Evolutionary conservation across 2,329 filamentous ascomycete genomes (phyloP).

Genomic region (Ophiostoma ulmi): DNA sequence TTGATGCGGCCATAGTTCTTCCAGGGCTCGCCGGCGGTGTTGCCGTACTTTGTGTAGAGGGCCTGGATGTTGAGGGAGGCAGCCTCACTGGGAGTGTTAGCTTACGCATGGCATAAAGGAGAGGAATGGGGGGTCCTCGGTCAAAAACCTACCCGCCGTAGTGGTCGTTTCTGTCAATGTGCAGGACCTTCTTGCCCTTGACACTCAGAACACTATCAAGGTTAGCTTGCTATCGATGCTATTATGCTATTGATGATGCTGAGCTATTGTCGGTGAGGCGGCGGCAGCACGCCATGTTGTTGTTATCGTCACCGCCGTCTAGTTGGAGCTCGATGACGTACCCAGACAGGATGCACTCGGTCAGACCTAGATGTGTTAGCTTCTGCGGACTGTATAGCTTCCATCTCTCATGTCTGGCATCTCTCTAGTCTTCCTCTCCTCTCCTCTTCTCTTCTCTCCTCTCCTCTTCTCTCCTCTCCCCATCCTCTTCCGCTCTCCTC

Average conservation of each 20-base stretch:
- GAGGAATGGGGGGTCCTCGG: not conserved
- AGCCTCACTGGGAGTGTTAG: slow-evolving; percentile 62
- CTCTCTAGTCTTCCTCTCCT: not conserved
- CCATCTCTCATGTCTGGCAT: not conserved
- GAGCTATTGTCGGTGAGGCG: not conserved
- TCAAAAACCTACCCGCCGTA: slow-evolving; percentile 76
- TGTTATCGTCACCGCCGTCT: not conserved
- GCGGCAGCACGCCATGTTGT: not conserved
- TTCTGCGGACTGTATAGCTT: not conserved
- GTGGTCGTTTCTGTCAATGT: slow-evolving; percentile 98
- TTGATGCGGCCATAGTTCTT: slow-evolving; percentile 94
- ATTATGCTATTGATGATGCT: not conserved
- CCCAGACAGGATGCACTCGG: slow-evolving; percentile 98
- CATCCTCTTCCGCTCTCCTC: not conserved
- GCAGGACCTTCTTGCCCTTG: slow-evolving; percentile 97
- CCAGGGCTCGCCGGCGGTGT: slow-evolving; percentile 80
- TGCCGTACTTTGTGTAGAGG: slow-evolving; percentile 95
- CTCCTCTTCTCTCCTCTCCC: not conserved
- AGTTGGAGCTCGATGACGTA: slow-evolving; percentile 35
- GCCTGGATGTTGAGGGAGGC: slow-evolving; percentile 95
- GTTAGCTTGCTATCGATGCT: slow-evolving; percentile 13
- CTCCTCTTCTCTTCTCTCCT: not conserved
- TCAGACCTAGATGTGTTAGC: slow-evolving; percentile 61
- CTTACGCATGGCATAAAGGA: not conserved
- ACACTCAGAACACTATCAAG: slow-evolving; percentile 77